Evolutionary conservation across 2,329 filamentous ascomycete species (phyloP), one percentile per base, ranked within the genome.

Genomic region (Cytospora paraplurivora): DNA sequence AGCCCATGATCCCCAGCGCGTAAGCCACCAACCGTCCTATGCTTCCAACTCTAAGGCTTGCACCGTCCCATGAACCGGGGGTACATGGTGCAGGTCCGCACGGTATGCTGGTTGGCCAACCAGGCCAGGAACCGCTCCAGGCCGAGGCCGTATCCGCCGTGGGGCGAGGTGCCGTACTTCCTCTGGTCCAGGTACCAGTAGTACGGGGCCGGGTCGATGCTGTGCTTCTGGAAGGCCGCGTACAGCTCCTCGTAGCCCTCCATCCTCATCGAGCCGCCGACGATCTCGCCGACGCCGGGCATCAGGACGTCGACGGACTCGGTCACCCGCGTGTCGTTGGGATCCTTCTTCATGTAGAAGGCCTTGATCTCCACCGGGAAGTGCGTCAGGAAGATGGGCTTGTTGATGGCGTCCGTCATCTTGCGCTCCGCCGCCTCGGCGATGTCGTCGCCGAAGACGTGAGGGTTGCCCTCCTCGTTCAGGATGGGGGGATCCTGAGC

Each of bases 181-280:
- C 93, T 85, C 85, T 97, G 93, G 79, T 97, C 95, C 37, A 93
- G 96, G 81, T 98, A 99, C 95, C 95, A 99, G 84, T 96, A 98
- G 80, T 98, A 98, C 53, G 89, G 88, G 70, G 85, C 85, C 21
- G 93, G 87, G 71, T 91, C 87, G 75, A 98, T 96, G 49, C 89
- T 89, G 78, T 97, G 90, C 67, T 89, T 87, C 77, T 92, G 87
- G 76, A 96, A 99, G 1, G 92, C 95, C 32, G 84, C 88, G 82
- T 97, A 88, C 69, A 97, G 81, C 82, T 97, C 93, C 15, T 96
- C 91, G 74, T 91, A 92, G 74, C 91, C 88, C 74, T 93, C 88
- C 86, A 97, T 96, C 76, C 95, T 93, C 94, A 99, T 98, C 70
- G 88, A 93, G 6, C 94, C 95, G 67, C 95, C 94, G 2, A 98